phyloP scores from a whole-genome alignment of 495 filamentous ascomycete species.

The Penicillium maclennaniae region DNA sequence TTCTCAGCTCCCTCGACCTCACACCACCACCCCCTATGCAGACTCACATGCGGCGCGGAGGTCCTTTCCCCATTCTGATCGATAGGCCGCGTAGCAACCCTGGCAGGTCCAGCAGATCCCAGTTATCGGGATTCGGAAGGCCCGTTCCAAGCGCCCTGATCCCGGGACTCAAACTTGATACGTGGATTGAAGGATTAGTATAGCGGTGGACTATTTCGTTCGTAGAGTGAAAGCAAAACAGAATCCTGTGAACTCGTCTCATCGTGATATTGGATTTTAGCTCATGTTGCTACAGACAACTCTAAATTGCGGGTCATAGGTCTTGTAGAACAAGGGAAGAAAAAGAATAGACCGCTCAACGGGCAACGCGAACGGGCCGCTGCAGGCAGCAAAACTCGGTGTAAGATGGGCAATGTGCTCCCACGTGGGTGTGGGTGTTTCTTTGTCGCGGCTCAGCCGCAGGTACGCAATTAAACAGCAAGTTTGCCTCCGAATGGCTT shows the following conservation, averaged over 20 bases:
- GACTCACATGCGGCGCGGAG: not conserved
- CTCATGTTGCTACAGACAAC: slow-evolving; percentile 24
- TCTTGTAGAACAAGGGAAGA: not conserved
- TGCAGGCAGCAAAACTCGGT: slow-evolving; percentile 17
- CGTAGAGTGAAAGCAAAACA: not conserved
- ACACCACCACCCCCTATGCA: too few species aligned
- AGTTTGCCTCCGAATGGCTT: slow-evolving; percentile 13
- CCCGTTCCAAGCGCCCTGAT: not conserved
- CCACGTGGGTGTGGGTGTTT: slow-evolving; percentile 6
- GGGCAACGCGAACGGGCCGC: not conserved
- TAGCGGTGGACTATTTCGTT: too few species aligned
- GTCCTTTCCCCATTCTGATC: not conserved
- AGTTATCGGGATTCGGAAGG: not conserved
- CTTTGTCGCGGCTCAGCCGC: slow-evolving; percentile 3
- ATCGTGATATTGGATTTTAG: slow-evolving; percentile 20
- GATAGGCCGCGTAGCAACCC: not conserved
- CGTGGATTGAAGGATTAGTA: too few species aligned
- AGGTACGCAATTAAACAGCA: not conserved
- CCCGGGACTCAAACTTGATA: too few species aligned
- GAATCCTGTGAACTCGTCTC: slow-evolving; percentile 2
- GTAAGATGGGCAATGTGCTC: slow-evolving; percentile 1
- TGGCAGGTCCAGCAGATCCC: not conserved
- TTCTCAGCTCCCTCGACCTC: too few species aligned
- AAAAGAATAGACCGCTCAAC: not conserved
- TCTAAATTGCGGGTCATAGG: slow-evolving; percentile 25